These are phyloP conservation scores for Paecilomyces sp. DNA, from an alignment of 2,329 filamentous ascomycete species.

Conservation along the genomic window DNA sequence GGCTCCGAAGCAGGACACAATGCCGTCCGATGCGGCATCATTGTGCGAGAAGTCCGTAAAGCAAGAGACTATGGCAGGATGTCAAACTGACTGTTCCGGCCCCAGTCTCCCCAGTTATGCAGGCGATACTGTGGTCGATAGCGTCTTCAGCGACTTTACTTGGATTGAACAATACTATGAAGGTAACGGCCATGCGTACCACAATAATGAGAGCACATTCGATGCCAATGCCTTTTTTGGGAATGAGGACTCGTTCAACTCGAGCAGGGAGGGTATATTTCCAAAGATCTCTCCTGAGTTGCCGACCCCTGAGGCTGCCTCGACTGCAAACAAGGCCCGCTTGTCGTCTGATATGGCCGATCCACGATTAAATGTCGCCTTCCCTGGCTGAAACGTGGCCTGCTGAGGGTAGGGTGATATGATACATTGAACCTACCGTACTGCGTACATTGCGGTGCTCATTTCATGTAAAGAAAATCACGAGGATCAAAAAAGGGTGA, in stretches of 20 bases:
- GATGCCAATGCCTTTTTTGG: neutral
- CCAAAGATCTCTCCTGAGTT: neutral
- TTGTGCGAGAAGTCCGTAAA: neutral
- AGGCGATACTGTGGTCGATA: neutral
- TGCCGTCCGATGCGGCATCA: neutral
- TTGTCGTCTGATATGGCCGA: neutral
- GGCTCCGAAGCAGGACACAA: neutral
- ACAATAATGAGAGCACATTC: neutral
- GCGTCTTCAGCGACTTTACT: neutral
- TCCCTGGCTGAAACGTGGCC: neutral
- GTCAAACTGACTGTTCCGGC: neutral
- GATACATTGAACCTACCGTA: neutral
- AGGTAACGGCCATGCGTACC: neutral
- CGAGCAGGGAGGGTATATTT: neutral
- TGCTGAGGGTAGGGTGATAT: neutral
- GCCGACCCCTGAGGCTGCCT: neutral
- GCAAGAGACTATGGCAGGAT: neutral
- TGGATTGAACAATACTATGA: neutral
- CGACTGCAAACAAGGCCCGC: neutral
- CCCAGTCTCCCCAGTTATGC: neutral
- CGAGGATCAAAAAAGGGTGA: neutral
- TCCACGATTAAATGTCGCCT: neutral
- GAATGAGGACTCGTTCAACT: neutral
- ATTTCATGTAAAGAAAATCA: neutral
- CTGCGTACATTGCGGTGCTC: neutral